These are phyloP conservation scores for Cladosporium sp. DNA, from an alignment of 2,329 filamentous ascomycete species.

Conservation along the genomic window DNA sequence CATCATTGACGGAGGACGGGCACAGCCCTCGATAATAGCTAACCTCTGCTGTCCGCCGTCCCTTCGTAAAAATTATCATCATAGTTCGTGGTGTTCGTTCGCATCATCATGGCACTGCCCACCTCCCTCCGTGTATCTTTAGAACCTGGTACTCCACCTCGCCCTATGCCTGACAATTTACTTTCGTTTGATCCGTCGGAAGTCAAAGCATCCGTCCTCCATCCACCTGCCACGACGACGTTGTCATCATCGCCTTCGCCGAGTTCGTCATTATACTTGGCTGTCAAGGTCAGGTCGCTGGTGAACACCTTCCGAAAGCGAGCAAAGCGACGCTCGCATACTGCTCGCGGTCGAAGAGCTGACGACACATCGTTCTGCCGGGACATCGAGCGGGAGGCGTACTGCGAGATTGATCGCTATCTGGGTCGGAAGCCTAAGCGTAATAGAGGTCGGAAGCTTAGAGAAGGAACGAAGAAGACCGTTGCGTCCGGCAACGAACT, in stretches of 20 bases:
- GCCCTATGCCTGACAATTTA: neutral
- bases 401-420: conserved; percentile 17
- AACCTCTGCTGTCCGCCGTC: neutral
- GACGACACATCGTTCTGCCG: conserved; percentile 25
- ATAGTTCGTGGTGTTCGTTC: neutral
- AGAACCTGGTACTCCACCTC: neutral
- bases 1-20: neutral
- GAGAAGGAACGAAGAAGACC: neutral
- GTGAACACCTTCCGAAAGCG: conserved; percentile 36
- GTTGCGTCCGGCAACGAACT: neutral
- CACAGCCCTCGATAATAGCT: conserved; percentile 4
- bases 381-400: conserved; percentile 28
- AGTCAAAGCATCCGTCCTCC: conserved; percentile 5
- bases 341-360: conserved; percentile 9
- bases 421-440: conserved; percentile 16
- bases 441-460: neutral
- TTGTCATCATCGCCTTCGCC: conserved; percentile 4
- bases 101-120: neutral
- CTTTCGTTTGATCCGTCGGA: conserved; percentile 6
- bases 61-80: neutral
- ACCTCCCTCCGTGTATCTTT: neutral
- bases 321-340: conserved; percentile 29
- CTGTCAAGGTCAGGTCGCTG: conserved; percentile 36
- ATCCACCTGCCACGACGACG: neutral
- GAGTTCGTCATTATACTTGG: conserved; percentile 30